A percentile compares a stretch with the other conserved stretches of the same genome.
Conservation (phyloP, 768 basidiomycete species). For the Tephrocybe sp. region DNA sequence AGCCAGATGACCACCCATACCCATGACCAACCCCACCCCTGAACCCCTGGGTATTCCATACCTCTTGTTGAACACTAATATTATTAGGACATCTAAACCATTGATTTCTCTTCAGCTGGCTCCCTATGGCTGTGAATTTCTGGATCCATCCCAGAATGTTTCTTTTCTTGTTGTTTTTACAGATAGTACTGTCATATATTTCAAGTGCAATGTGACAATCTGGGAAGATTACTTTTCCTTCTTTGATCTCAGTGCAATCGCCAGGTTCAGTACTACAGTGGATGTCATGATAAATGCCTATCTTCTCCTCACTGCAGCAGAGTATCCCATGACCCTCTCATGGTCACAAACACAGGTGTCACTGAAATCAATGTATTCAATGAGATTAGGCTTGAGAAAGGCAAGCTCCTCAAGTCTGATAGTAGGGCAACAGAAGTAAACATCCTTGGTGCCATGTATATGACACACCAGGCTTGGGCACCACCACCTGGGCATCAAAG, state of each 20-base stretch:
- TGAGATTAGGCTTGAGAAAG: conserved; percentile 30
- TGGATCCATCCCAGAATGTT: too few relatives aligned
- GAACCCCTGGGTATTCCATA: too few relatives aligned
- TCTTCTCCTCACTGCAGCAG: conserved; percentile 16
- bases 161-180: background rate
- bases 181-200: conserved; percentile 39
- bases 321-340: conserved; percentile 3
- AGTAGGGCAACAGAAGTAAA: conserved; percentile 49
- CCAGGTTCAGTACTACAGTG: conserved; percentile 46
- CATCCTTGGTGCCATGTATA: conserved; percentile 46
- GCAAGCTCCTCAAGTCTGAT: conserved; percentile 43
- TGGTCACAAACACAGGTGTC: conserved; percentile 58
- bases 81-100: too few relatives aligned
- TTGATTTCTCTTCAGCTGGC: too few relatives aligned
- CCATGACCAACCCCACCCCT: too few relatives aligned
- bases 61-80: too few relatives aligned
- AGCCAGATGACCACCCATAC: too few relatives aligned
- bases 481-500: conserved; percentile 45
- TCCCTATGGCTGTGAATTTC: too few relatives aligned
- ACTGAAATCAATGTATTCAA: conserved; percentile 33
- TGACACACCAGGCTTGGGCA: conserved; percentile 50
- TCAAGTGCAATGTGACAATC: conserved; percentile 48
- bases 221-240: conserved; percentile 56
- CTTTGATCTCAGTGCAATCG: conserved; percentile 50
- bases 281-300: conserved; percentile 58